Evolutionary conservation across 805 yeast genomes (phyloP), one percentile per base, ranked within the genome.

Genomic region (Clavispora phyllophila): DNA sequence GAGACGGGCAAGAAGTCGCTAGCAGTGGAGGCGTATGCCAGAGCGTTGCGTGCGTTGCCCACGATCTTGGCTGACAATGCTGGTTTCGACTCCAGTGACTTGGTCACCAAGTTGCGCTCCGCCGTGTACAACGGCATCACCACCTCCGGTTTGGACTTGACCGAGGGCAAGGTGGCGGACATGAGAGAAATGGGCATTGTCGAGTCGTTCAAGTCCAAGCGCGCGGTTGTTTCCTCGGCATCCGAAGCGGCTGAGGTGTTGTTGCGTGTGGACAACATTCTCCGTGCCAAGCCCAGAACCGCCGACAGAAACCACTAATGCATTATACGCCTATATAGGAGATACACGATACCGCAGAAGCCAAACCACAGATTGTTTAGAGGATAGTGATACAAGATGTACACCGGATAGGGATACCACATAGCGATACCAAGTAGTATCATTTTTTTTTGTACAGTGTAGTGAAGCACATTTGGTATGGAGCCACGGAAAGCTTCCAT

Each of bases 231-330:
- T 14, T 79, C 89, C 12, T 83, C 95, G 37, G 98, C 99, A 5
- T 75, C 96, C n/a, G 99, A 93, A 70, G 99, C 99, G 25, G 95
- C 98, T 5, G 98, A 93, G 70, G 90, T 93, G 37, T 76, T 93
- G 52, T 70, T 93, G 57, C 81, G 99, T 62, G 99, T 93, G 34
- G 99, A 93, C 63, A 91, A 93, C 65, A 93, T 93, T 52, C 87
- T 93, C 50, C 82, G 96, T 54, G 98, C 99, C 26, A 90, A 87
- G 64, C 99, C 99, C 50, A 78, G 99, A 68, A 90, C 99, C 35
- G 96, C 97, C 32, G 91, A 86, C 69, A 79, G 96, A 73, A 82
- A 79, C 52, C 70, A 60, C 46, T 65, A 58, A 28, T 28, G 32
- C 32, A 28, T 28, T 17, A 15, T 28, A 28, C 32, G 19, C n/a